Conservation (phyloP, 805 yeast species). For the Ogataea chonburiensis region DNA sequence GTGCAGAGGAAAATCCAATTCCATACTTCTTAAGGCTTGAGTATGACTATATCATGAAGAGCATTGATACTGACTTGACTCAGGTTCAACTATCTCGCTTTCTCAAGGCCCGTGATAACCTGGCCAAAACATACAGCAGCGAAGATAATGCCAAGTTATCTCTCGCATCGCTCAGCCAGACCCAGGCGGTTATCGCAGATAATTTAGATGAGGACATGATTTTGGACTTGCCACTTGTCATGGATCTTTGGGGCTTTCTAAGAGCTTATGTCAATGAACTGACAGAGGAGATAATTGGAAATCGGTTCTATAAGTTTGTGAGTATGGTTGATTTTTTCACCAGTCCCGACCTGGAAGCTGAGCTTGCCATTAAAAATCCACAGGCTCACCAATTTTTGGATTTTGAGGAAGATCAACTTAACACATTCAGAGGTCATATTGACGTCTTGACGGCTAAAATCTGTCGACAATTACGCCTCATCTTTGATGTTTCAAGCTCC, state of each 20-base stretch:
- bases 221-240: constrained; percentile 51
- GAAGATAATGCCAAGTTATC: constrained; percentile 19
- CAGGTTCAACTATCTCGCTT: constrained; percentile 41
- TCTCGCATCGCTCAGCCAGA: constrained; percentile 27
- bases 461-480: constrained; percentile 28
- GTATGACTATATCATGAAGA: constrained; percentile 38
- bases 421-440: constrained; percentile 36
- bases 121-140: constrained; percentile 35
- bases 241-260: constrained; percentile 59
- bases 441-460: constrained; percentile 28
- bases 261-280: constrained; percentile 39
- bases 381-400: constrained; percentile 34
- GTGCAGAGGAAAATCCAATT: constrained; percentile 62
- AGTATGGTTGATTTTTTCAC: constrained; percentile 53
- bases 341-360: constrained; percentile 41
- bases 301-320: constrained; percentile 51
- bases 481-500: constrained; percentile 37
- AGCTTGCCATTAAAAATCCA: constrained; percentile 12
- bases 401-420: constrained; percentile 44
- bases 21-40: constrained; percentile 58
- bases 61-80: constrained; percentile 41
- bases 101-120: constrained; percentile 38
- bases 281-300: constrained; percentile 33
- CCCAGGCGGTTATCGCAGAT: constrained; percentile 24
- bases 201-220: constrained; percentile 26